phyloP scores from a whole-genome alignment of 2,329 filamentous ascomycete genomes.

The Sporothrix pallida region DNA sequence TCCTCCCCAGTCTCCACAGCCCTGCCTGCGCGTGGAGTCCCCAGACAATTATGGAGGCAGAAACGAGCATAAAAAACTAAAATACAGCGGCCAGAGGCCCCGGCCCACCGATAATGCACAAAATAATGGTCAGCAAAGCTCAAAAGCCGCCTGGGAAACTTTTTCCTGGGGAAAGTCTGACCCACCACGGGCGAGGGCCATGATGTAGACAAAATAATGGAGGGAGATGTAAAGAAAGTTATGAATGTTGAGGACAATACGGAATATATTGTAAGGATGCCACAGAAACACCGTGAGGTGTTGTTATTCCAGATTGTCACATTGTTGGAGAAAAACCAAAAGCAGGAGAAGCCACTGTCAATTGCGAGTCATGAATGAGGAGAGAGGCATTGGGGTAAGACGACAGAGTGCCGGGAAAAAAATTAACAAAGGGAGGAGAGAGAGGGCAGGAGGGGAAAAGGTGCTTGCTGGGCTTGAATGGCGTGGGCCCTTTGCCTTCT shows the following conservation, averaged over 20 bases:
- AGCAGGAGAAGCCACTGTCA: background rate
- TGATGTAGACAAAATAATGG: background rate
- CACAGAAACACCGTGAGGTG: background rate
- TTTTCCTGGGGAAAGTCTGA: background rate
- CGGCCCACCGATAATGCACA: background rate
- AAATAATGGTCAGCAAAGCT: background rate
- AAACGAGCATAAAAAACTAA: background rate
- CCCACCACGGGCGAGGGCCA: background rate
- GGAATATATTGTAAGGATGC: background rate
- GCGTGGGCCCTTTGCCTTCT: background rate
- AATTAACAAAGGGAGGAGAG: background rate
- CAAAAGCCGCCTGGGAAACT: constrained; percentile 14
- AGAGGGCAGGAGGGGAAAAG: background rate
- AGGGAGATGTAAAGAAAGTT: background rate
- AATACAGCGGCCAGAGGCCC: background rate
- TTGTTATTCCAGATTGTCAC: background rate
- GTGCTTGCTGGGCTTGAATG: background rate
- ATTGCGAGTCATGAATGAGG: background rate
- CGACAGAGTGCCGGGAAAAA: background rate
- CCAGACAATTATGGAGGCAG: constrained; percentile 22
- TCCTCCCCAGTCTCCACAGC: constrained; percentile 7
- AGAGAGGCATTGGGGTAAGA: background rate
- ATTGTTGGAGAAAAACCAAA: background rate
- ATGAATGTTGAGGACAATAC: background rate
- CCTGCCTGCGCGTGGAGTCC: constrained; percentile 4